Percentiles rank a stretch among this genome's conserved stretches.
Conservation (phyloP, 2,329 filamentous ascomycete species). For the Ceratocystis huliohia region DNA sequence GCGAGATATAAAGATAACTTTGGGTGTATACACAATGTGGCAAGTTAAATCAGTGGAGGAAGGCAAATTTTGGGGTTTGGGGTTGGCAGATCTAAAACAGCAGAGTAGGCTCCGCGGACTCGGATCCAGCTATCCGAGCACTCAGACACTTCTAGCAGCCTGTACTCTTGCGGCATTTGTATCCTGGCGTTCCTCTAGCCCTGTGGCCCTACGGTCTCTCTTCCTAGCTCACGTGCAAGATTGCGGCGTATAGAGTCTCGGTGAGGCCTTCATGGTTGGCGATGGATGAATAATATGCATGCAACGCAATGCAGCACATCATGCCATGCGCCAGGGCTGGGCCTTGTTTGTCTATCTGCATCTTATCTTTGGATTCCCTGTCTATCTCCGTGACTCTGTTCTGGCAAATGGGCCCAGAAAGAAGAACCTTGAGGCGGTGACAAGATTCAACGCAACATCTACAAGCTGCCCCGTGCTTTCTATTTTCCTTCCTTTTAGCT, state of each 20-base stretch:
- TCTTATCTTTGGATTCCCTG: background rate
- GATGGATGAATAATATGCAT: background rate
- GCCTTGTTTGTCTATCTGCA: background rate
- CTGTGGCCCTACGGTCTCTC: too few relatives aligned
- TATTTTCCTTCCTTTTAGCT: slow-evolving; percentile 18
- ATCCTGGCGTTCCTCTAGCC: too few relatives aligned
- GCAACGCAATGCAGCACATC: background rate
- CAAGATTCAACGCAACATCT: background rate
- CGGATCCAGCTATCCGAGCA: background rate
- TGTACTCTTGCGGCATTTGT: too few relatives aligned
- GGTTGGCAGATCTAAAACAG: background rate
- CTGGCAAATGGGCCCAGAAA: background rate
- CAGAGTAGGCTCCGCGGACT: background rate
- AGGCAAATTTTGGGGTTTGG: background rate
- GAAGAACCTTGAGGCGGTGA: background rate
- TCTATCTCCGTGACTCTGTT: slow-evolving; percentile 12
- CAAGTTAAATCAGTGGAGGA: background rate
- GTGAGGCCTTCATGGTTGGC: background rate
- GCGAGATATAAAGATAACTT: slow-evolving; percentile 3
- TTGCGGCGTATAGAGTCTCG: background rate
- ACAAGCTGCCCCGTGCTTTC: background rate
- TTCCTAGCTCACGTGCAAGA: background rate
- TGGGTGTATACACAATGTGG: background rate
- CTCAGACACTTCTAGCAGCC: background rate
- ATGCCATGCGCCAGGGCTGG: background rate